phyloP scores from a whole-genome alignment of 345 rosid species.

The Tarenaya hassleriana region DNA sequence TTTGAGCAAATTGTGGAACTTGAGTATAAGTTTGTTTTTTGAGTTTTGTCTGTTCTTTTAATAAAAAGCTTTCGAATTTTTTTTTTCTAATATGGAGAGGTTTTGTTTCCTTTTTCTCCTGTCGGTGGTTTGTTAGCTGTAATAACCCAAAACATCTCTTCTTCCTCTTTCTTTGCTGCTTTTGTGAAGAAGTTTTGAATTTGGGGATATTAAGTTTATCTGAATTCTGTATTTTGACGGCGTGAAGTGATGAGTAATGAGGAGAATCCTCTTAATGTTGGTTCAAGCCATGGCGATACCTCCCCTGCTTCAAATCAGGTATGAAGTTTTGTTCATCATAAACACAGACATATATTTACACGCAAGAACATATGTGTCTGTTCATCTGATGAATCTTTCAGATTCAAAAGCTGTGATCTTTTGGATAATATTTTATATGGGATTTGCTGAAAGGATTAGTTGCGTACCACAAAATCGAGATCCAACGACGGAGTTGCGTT shows the following conservation, averaged over 20 bases:
- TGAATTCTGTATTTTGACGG: slow-evolving; percentile 20
- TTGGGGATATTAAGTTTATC: neutral
- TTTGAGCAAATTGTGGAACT: slow-evolving; percentile 14
- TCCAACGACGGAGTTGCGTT: no score
- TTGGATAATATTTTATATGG: no score
- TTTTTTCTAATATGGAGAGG: slow-evolving; percentile 7
- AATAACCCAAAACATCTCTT: neutral
- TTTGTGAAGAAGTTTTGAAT: slow-evolving; percentile 5
- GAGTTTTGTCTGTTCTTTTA: slow-evolving; percentile 18
- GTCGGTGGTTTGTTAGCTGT: neutral
- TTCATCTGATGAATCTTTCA: no score
- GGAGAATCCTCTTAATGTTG: slow-evolving; percentile 26
- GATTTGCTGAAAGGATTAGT: no score
- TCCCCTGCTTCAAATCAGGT: slow-evolving; percentile 25
- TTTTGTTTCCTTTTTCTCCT: slow-evolving; percentile 2
- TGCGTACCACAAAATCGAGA: no score
- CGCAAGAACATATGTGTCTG: neutral
- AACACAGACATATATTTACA: neutral
- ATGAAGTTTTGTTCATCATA: no score
- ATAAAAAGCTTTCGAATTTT: slow-evolving; percentile 11
- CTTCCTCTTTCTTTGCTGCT: slow-evolving; percentile 17
- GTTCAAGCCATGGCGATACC: slow-evolving; percentile 21
- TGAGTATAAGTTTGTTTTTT: slow-evolving; percentile 10
- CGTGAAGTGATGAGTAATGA: slow-evolving; percentile 26
- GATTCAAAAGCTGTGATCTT: no score